Percentiles rank a stretch among this genome's conserved stretches.
Evolutionary conservation across 345 rosid species (phyloP).

Genomic region (Turritis glabra): DNA sequence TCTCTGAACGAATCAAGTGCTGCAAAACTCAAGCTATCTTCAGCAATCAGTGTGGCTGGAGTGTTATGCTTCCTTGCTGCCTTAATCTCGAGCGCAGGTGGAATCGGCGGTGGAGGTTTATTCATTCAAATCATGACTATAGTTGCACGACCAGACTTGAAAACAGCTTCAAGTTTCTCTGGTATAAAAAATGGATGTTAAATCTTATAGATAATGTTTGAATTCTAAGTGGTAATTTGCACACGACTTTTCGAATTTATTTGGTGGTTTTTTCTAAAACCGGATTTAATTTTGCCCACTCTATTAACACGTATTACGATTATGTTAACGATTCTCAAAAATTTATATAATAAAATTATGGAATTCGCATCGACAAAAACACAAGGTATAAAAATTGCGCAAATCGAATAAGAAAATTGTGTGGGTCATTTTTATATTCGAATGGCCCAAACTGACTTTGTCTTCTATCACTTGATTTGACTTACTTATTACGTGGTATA

Average conservation of each 20-base stretch:
- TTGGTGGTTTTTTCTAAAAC: neutral
- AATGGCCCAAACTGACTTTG: too few species aligned
- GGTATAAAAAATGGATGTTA: constrained; percentile 13
- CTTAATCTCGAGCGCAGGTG: constrained; percentile 82
- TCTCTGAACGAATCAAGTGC: constrained; percentile 31
- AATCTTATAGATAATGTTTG: neutral
- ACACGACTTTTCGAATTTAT: neutral
- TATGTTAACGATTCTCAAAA: too few species aligned
- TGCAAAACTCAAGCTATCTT: constrained; percentile 40
- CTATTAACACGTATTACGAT: too few species aligned
- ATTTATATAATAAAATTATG: too few species aligned
- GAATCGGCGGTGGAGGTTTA: constrained; percentile 84
- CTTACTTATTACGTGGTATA: too few species aligned
- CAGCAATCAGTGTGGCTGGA: constrained; percentile 51
- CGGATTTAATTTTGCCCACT: too few species aligned
- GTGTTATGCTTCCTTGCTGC: constrained; percentile 64
- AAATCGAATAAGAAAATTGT: too few species aligned
- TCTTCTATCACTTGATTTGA: too few species aligned
- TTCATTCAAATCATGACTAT: constrained; percentile 71
- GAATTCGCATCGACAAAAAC: too few species aligned
- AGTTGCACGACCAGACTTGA: constrained; percentile 70
- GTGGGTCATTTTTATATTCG: too few species aligned
- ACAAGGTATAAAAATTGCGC: too few species aligned
- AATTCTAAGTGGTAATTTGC: neutral
- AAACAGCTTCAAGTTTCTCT: constrained; percentile 71